Conservation (phyloP, 805 yeast genomes). For the Nakazawaea wyomingensis region DNA sequence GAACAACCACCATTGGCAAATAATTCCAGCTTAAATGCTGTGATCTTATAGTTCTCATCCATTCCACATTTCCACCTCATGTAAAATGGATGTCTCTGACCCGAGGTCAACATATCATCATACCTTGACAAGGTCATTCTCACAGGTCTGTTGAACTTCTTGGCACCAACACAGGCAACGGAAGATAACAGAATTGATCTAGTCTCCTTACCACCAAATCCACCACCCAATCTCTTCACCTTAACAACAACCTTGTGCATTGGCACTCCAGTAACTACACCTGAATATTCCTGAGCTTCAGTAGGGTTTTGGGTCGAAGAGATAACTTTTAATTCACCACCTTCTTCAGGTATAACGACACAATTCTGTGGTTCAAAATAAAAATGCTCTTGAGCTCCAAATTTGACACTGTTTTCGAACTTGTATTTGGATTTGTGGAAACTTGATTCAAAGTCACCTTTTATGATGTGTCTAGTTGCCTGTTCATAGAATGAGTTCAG, state of each 20-base stretch:
- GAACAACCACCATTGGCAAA: slow-evolving; percentile 46
- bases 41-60: slow-evolving; percentile 35
- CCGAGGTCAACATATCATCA: slow-evolving; percentile 41
- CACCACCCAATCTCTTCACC: slow-evolving; percentile 43
- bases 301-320: slow-evolving; percentile 40
- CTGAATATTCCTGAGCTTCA: slow-evolving; percentile 38
- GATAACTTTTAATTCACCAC: slow-evolving; percentile 38
- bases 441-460: slow-evolving; percentile 36
- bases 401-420: slow-evolving; percentile 33
- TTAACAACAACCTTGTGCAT: slow-evolving; percentile 33
- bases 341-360: slow-evolving; percentile 40
- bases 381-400: slow-evolving; percentile 47
- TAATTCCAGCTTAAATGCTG: slow-evolving; percentile 31
- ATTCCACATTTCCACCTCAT: slow-evolving; percentile 37
- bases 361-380: slow-evolving; percentile 43
- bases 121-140: slow-evolving; percentile 34
- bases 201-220: slow-evolving; percentile 46
- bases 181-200: slow-evolving; percentile 34
- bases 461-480: slow-evolving; percentile 24
- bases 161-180: slow-evolving; percentile 37
- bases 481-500: slow-evolving; percentile 34
- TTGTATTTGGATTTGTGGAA: slow-evolving; percentile 26
- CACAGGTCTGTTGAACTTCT: slow-evolving; percentile 36
- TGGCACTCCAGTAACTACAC: slow-evolving; percentile 38
- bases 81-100: slow-evolving; percentile 44